These are phyloP conservation scores for Cephalotrichum gorgonifer DNA, from an alignment of 2,329 filamentous ascomycete genomes.

Conservation along the genomic window DNA sequence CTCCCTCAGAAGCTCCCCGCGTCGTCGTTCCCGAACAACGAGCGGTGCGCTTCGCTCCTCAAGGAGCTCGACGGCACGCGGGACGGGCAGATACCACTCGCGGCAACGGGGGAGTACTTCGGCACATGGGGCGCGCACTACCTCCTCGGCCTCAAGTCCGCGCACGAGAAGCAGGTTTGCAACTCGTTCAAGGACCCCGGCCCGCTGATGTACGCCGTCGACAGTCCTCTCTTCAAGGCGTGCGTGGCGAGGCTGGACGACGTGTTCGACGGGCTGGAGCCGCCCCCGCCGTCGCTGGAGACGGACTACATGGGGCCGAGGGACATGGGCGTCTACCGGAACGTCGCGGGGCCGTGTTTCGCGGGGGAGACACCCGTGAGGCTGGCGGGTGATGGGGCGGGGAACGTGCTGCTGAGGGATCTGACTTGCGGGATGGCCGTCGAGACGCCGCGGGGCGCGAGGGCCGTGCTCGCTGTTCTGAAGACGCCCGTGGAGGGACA, in stretches of 20 bases:
- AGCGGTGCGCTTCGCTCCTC: constrained; percentile 35
- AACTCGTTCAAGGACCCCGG: constrained; percentile 54
- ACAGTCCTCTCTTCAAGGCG: constrained; percentile 38
- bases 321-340: constrained; percentile 4
- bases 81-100: constrained; percentile 39
- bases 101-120: constrained; percentile 31
- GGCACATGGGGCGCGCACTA: constrained; percentile 47
- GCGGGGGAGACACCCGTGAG: constrained; percentile 34
- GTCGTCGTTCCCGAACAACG: constrained; percentile 14
- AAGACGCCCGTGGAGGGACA: constrained; percentile 31
- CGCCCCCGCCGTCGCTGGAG: constrained; percentile 27
- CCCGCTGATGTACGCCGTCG: constrained; percentile 39
- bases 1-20: constrained; percentile 23
- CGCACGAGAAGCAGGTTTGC: constrained; percentile 46
- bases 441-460: constrained; percentile 36
- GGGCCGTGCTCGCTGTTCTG: constrained; percentile 39
- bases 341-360: constrained; percentile 35
- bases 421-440: constrained; percentile 37
- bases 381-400: constrained; percentile 27
- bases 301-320: not conserved
- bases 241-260: constrained; percentile 38
- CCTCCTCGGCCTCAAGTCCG: constrained; percentile 43
- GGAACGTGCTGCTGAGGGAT: constrained; percentile 27
- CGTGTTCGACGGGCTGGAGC: constrained; percentile 35
- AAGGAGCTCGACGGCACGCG: constrained; percentile 35